Base-by-base conservation (phyloP, 2,329 filamentous ascomycete genomes). In the Diplodia sapinea region DNA sequence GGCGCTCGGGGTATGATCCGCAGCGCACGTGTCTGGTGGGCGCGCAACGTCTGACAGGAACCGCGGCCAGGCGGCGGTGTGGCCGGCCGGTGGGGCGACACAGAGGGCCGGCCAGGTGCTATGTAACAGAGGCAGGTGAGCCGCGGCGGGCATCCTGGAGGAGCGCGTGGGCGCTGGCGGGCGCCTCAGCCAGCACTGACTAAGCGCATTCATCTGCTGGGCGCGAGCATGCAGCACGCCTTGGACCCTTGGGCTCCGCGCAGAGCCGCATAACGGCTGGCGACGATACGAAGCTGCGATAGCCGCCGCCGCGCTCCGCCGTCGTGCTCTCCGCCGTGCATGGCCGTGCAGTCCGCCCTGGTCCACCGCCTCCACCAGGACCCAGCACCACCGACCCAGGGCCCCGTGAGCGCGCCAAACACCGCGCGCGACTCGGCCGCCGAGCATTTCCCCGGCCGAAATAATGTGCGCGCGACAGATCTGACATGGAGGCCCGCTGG, bases 1-100 rank as follows among this genome's bases (percentile, higher is more conserved):
- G 31, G 64, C 40, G 62, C 56, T 67, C 65, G 65, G 65, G 43
- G 43, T 67, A 52, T 67, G 65, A 67, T 67, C 65, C 65, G 65
- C 65, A 62, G 55, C 54, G 65, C 65, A 67, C 65, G 65, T 67
- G 65, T 61, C 17, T 43, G 61, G 47, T 26, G 61, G 26, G 47
- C n/a, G 59, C 59, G 61, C 61, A 64, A 51, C 59, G 43, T 62
- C 43, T 63, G 59, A 51, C 59, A 63, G 59, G 61, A 47, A 51
- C 62, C 33, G 20, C 62, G 26, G 26, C 26, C 26, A 26, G 26
- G 26, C 26, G 62, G 51, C 51, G 62, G 59, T 63, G 59, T 63
- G 59, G 59, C 47, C 59, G 59, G 59, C 43, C 47, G 13, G 59
- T 63, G 59, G 59, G 59, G 59, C 59, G 43, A 51, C 59, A 51